Percentiles rank a stretch among this genome's conserved stretches.
phyloP scores from a whole-genome alignment of 2,329 filamentous ascomycete genomes.

The Acarospora socialis region DNA sequence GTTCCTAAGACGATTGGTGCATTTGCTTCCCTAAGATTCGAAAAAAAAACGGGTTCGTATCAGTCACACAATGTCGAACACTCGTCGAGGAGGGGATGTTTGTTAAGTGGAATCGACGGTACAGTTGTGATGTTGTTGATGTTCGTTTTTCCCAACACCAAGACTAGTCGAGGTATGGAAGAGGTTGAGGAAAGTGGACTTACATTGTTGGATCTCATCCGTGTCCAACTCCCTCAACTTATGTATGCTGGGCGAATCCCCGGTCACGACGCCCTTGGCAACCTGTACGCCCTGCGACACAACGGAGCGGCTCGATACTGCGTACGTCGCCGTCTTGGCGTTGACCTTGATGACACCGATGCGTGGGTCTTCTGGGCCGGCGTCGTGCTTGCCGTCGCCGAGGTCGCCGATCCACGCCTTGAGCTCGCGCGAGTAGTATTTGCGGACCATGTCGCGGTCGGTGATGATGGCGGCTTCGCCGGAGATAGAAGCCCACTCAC shows the following conservation, averaged over 20 bases:
- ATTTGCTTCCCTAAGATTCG: too few species aligned
- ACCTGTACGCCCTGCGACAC: constrained; percentile 54
- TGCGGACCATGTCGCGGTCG: constrained; percentile 52
- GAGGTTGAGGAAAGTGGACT: too few species aligned
- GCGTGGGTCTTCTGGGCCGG: constrained; percentile 64
- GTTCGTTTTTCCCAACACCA: too few species aligned
- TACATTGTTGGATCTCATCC: constrained; percentile 49
- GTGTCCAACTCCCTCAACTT: constrained; percentile 60
- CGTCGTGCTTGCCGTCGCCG: constrained; percentile 70
- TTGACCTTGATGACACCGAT: constrained; percentile 70
- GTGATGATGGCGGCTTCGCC: constrained; percentile 56
- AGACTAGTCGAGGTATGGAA: too few species aligned
- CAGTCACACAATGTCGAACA: too few species aligned
- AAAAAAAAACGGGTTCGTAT: too few species aligned
- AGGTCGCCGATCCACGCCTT: constrained; percentile 83
- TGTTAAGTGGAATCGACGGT: too few species aligned
- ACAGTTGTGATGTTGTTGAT: too few species aligned
- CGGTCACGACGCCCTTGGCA: constrained; percentile 60
- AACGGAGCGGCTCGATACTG: constrained; percentile 47
- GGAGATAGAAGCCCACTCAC: constrained; percentile 80
- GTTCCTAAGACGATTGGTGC: too few species aligned
- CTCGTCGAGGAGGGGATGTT: too few species aligned
- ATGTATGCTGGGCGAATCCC: constrained; percentile 57
- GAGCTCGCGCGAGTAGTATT: constrained; percentile 59
- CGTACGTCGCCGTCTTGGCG: constrained; percentile 58